Evolutionary conservation across 805 yeast genomes (phyloP).

Genomic region (Lipomyces japonicus): DNA sequence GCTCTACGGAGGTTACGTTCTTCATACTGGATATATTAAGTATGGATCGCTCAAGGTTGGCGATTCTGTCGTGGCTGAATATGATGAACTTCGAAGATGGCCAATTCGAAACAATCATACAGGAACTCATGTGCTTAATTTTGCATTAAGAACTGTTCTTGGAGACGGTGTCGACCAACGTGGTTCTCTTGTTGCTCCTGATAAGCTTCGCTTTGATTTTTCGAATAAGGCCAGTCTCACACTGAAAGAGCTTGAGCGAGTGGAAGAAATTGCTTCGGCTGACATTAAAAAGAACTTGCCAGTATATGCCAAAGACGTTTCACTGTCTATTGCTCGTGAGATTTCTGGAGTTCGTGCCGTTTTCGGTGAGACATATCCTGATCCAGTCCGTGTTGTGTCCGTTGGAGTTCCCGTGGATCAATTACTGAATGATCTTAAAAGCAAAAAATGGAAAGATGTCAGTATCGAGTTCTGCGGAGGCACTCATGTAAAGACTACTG

Average conservation of each 20-base stretch:
- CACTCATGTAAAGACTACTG: constrained; percentile 89
- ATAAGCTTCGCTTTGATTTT: constrained; percentile 93
- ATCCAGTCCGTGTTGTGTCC: constrained; percentile 96
- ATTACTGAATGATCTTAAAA: constrained; percentile 64
- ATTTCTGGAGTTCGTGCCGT: constrained; percentile 93
- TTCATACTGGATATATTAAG: constrained; percentile 82
- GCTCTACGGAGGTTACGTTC: constrained; percentile 86
- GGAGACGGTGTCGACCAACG: constrained; percentile 91
- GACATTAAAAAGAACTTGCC: constrained; percentile 64
- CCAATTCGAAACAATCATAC: constrained; percentile 97
- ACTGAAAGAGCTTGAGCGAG: constrained; percentile 63
- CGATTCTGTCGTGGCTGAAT: constrained; percentile 75
- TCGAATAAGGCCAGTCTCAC: constrained; percentile 84
- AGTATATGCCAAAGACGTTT: constrained; percentile 82
- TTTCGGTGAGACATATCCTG: constrained; percentile 98
- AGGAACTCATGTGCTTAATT: constrained; percentile 93
- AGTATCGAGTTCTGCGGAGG: constrained; percentile 99
- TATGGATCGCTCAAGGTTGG: constrained; percentile 72
- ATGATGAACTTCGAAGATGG: constrained; percentile 90
- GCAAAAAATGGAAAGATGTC: constrained; percentile 67
- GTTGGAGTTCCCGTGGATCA: constrained; percentile 89
- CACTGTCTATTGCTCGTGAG: constrained; percentile 64
- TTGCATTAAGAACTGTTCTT: constrained; percentile 76
- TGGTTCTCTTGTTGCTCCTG: constrained; percentile 95
- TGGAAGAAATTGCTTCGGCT: constrained; percentile 70